Percentiles rank a stretch among this genome's conserved stretches.
Evolutionary conservation across 305 asterid genomes (phyloP).

Genomic region (Ilex paraguariensis): DNA sequence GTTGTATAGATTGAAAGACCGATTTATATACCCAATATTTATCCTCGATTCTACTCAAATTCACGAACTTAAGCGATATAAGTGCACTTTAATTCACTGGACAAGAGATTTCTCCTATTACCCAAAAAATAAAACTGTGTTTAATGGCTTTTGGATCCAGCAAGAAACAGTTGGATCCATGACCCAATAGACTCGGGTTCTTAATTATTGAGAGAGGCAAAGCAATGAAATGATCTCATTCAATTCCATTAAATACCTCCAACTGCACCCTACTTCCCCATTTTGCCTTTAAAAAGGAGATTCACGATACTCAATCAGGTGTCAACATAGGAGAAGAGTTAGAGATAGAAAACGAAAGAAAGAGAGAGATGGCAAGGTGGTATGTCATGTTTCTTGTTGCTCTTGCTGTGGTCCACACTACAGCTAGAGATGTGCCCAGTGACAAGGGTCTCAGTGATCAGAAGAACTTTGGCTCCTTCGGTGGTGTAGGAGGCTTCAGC

Average conservation of each 20-base stretch:
- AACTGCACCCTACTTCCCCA: not conserved
- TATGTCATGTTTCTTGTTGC: conserved; percentile 13
- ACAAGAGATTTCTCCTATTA: too few species aligned
- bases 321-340: not conserved
- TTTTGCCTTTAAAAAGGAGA: not conserved
- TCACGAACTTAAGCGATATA: too few species aligned
- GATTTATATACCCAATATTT: too few species aligned
- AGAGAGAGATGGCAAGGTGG: conserved; percentile 25
- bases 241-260: conserved; percentile 1
- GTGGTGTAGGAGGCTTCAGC: conserved; percentile 30
- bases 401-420: conserved; percentile 13
- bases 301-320: not conserved
- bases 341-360: not conserved
- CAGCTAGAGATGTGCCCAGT: conserved; percentile 26
- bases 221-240: too few species aligned
- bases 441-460: conserved; percentile 24
- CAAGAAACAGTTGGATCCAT: too few species aligned
- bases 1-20: too few species aligned
- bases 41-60: too few species aligned
- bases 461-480: conserved; percentile 24
- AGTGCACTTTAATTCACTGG: too few species aligned
- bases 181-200: too few species aligned
- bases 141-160: too few species aligned
- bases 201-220: too few species aligned
- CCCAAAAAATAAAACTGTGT: too few species aligned